Evolutionary conservation across 441 rosid genomes (phyloP), one percentile per base, ranked within the genome.

Genomic region (Pelargonium citronellum): DNA sequence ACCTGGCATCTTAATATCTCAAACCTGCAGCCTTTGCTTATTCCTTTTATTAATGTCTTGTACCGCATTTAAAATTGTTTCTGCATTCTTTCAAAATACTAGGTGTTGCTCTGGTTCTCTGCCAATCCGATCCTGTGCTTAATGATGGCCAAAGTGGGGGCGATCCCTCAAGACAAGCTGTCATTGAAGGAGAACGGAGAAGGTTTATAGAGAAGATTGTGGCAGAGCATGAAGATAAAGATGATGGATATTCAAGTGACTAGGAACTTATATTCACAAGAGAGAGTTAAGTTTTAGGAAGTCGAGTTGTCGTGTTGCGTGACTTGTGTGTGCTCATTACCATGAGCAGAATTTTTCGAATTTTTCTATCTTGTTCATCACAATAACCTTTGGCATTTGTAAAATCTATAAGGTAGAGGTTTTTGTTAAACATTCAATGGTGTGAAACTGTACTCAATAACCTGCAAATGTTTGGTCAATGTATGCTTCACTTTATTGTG

Each of bases 71-170:
- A 12, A 66, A 43, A 24, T 6, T 24, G 39, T 8, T 24, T 51
- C 49, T 69, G 37, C 24, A 43, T 7, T 78, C 51, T 67, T 19
- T 20, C 62, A 41, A 20, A 49, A 67, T 58, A 68, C 58, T 75
- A 91, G 99, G 99, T 82, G 96, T 95, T 69, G 97, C 99, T 4
- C 74, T 95, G 73, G 91, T 89, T 74, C 91, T 92, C 8, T 95
- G 99, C 77, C 90, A 89, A 39, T 92, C 96, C 34, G 96, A 91
- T 77, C 94, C 98, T 11, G 98, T 92, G 17, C 88, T 95, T 69
- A 88, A 89, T 68, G 96, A 95, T 77, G 97, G 98, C 53, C 95
- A 89, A 78, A 69, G 88, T 67, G 95, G 97, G 81, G 84, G 85
- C 44, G 92, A 89, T 65, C 64, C 82, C 60, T 90, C 97, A n/a